Evolutionary conservation across 2,329 filamentous ascomycete species (phyloP).

Genomic region (Phialophora tarda): DNA sequence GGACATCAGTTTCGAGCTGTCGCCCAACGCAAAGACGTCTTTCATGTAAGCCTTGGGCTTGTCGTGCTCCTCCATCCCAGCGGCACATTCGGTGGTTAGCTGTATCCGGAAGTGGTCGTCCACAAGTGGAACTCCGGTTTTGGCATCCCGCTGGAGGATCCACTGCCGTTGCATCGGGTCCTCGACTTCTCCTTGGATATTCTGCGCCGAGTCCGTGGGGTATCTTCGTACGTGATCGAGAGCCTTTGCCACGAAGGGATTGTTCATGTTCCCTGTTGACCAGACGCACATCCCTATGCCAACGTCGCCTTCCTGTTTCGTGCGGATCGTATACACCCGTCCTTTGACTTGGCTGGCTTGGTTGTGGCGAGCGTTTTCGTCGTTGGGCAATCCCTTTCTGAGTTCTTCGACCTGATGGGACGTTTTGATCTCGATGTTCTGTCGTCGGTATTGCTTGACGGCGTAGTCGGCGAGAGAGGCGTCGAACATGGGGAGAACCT

Average conservation of each 20-base stretch:
- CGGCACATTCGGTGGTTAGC: constrained; percentile 47
- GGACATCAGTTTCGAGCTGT: constrained; percentile 59
- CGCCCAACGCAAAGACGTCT: constrained; percentile 62
- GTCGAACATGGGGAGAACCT: constrained; percentile 66
- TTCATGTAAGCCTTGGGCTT: constrained; percentile 52
- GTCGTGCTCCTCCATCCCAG: constrained; percentile 14
- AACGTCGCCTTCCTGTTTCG: constrained; percentile 63
- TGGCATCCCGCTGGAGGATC: constrained; percentile 57
- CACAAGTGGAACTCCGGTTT: constrained; percentile 58
- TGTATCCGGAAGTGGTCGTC: constrained; percentile 63
- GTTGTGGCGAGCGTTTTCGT: constrained; percentile 37
- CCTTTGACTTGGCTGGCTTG: constrained; percentile 52
- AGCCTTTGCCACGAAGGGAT: constrained; percentile 58
- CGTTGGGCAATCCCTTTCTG: constrained; percentile 56
- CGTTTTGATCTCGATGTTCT: constrained; percentile 64
- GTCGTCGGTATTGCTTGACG: constrained; percentile 60
- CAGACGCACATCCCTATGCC: constrained; percentile 67
- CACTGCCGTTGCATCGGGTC: constrained; percentile 45
- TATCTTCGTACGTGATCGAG: constrained; percentile 47
- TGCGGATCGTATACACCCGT: constrained; percentile 57
- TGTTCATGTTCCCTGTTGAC: constrained; percentile 63
- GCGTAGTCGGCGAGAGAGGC: constrained; percentile 62
- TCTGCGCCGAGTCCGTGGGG: constrained; percentile 43
- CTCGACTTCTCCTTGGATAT: constrained; percentile 37
- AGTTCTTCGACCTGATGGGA: constrained; percentile 62